Evolutionary conservation across 441 rosid genomes (phyloP).

Genomic region (Geranium incanum): DNA sequence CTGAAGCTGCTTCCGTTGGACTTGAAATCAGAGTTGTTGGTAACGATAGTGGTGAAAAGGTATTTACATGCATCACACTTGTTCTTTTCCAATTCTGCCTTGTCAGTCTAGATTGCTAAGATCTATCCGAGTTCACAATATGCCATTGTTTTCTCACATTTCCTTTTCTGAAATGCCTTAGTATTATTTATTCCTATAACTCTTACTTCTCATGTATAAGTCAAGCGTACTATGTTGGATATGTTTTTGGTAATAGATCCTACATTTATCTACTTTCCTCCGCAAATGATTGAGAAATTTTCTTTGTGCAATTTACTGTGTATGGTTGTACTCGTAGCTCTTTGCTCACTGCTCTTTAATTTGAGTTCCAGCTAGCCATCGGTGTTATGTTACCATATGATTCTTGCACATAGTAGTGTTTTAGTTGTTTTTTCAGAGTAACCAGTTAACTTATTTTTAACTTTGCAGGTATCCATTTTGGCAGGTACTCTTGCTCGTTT

Average conservation of each 20-base stretch:
- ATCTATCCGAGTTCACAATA: neutral
- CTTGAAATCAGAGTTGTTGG: conserved; percentile 98
- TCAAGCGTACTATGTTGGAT: neutral
- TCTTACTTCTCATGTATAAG: neutral
- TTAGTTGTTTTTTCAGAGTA: conserved; percentile 10
- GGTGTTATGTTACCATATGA: conserved; percentile 3
- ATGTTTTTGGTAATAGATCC: neutral
- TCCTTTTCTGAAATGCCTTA: neutral
- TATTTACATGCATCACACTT: conserved; percentile 24
- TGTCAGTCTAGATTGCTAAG: conserved; percentile 4
- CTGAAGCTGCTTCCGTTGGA: conserved; percentile 92
- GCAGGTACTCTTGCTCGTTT: conserved; percentile 96
- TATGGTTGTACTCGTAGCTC: neutral
- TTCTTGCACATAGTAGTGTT: neutral
- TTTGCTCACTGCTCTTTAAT: neutral
- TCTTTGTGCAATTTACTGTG: neutral
- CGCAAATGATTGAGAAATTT: neutral
- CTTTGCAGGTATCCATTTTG: conserved; percentile 82
- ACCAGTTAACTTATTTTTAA: conserved; percentile 20
- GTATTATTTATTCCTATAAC: neutral
- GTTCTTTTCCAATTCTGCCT: neutral
- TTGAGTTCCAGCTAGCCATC: neutral
- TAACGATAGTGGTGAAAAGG: conserved; percentile 98
- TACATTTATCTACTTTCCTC: neutral
- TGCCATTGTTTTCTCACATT: neutral